Base-by-base conservation (phyloP, 73 alveolate genomes). In the Tetrahymena elliotti region DNA sequence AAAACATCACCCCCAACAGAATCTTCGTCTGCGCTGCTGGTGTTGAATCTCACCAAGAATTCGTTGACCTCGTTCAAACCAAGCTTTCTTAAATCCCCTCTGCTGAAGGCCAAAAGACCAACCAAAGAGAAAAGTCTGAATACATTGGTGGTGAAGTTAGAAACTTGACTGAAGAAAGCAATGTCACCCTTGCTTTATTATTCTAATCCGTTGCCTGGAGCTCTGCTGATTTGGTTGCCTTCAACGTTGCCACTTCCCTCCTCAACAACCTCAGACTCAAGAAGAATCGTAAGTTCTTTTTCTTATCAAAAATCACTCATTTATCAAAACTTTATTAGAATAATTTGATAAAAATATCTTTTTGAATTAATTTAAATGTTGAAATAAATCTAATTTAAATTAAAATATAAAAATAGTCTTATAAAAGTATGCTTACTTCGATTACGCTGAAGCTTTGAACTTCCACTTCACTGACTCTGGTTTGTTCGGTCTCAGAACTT, bases 101-200 rank as follows among this genome's bases (percentile, higher is more conserved):
- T 27, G 39, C 93, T 88, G 53, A 88, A 38, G 93, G 93, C 16
- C 54, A 68, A 68, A 68, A 39, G 54, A 35, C 93, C 52, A 35
- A 84, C 52, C 33, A 84, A 40, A 94, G 96, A 94, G 93, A 68
- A 40, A 52, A 84, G 41, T 38, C 96, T n/a, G 93, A 94, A 94
- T 94, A 94, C 83, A 93, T 94, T 33, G 96, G 96, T 33, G 96
- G 96, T 34, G 96, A 94, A 92, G 96, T 94, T 2, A 94, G 96
- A 94, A 94, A 94, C 83, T 88, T 94, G 54, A 94, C 96, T n/a
- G 96, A 94, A 47, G 96, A 94, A 36, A 40, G 52, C 52, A 93
- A 94, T 24, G 93, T 94, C 52, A 94, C 96, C 9, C 68, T 94
- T 88, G 96, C 96, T 12, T 38, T 94, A n/a, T 88, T 94, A 84